A percentile compares a stretch with the other conserved stretches of the same genome.
phyloP scores from a whole-genome alignment of 306 rosid species.

The Macrotyloma uniflorum region DNA sequence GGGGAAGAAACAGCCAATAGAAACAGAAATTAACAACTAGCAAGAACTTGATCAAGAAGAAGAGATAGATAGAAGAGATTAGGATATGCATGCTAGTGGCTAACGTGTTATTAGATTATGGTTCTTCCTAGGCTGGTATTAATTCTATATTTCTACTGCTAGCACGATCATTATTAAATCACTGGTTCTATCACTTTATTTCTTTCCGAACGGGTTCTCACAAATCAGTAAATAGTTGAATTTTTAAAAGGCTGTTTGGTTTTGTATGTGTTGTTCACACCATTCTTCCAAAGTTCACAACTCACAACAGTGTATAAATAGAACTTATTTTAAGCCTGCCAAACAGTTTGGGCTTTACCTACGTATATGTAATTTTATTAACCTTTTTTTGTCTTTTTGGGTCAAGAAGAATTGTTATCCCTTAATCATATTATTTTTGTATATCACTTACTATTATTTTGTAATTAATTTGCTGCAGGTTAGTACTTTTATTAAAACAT shows the following conservation, averaged over 20 bases:
- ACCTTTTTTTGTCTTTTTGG: slow-evolving; percentile 1
- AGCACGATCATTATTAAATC: slow-evolving; percentile 9
- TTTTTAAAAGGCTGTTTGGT: not conserved
- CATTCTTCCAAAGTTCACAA: not conserved
- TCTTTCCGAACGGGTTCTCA: not conserved
- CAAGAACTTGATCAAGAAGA: not conserved
- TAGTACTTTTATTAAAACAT: slow-evolving; percentile 84
- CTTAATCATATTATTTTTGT: slow-evolving; percentile 23
- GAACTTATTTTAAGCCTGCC: slow-evolving; percentile 15
- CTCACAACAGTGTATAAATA: slow-evolving; percentile 12
- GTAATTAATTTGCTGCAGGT: slow-evolving; percentile 63
- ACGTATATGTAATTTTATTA: not conserved
- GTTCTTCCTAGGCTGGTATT: not conserved
- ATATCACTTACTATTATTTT: slow-evolving; percentile 22
- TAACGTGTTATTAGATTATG: not conserved
- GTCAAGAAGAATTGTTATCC: not conserved
- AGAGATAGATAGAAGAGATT: not conserved
- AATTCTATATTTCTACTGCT: slow-evolving; percentile 4
- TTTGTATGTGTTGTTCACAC: slow-evolving; percentile 19
- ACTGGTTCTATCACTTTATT: slow-evolving; percentile 4
- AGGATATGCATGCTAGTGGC: not conserved
- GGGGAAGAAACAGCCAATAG: not conserved
- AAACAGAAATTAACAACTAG: not conserved
- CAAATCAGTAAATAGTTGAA: slow-evolving; percentile 18
- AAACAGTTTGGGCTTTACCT: slow-evolving; percentile 15